Base-by-base conservation (phyloP, 345 rosid genomes). In the Syzygium aqueum region DNA sequence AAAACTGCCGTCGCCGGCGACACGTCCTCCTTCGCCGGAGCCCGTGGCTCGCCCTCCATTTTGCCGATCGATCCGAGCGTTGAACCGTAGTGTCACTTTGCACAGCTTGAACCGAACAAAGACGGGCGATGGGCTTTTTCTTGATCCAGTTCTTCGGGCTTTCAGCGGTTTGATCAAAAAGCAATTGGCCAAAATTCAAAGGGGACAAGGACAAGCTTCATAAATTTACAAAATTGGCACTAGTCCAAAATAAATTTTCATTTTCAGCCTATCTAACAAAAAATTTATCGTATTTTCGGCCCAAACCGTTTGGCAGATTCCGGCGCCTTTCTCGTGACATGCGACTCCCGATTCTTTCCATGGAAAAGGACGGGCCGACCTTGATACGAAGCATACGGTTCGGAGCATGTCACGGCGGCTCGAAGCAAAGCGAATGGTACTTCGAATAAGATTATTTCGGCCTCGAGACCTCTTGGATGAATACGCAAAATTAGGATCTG, bases 1-100 rank as follows among this genome's bases (percentile, higher is more conserved):
- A 97, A 88, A 87, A 96, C 97, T 53, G 98, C 99, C 88, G 92
- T 84, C 87, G 97, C 91, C 46, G 98, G 92, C 78, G 95, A 93
- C 33, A 94, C 88, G 73, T 92, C 89, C 40, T 49, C 83, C 51
- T 25, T 37, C 87, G 84, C 88, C 88, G 88, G 37, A 22, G 57
- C 88, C 88, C 85, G 37, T 8, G 57, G 57, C 30, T 11, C 27
- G 14, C 25, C 61, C 33, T 56, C 88, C 85, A 84, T 84, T 37
- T 16, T 5, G 7, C 28, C 65, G 51, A 51, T n/a, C 53, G 87
- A 22, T 40, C 82, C 4, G 49, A 0, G 82, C 7, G 25, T 11
- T 7, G 2, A 11, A 11, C 27, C 37, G 82, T 21, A 12, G 9
- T 67, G 80, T 16, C 30, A 8, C 77, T 30, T 2, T 16, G 77